Evolutionary conservation across 2,329 filamentous ascomycete species (phyloP).

Genomic region (Fusarium sp.): DNA sequence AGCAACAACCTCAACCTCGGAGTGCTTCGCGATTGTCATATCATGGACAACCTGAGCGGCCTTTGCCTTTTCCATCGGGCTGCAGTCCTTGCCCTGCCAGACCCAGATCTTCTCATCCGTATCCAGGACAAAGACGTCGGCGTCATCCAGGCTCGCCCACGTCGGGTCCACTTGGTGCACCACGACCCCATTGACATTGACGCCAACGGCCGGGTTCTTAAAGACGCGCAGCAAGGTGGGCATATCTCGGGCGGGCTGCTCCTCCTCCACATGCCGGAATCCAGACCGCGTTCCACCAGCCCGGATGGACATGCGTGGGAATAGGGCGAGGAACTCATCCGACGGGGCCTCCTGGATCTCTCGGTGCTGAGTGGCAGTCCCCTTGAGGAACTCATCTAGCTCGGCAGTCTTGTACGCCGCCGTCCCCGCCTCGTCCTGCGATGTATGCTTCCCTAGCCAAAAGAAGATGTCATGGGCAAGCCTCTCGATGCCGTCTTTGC

Average conservation of each 20-base stretch:
- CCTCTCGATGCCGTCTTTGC: slow-evolving; percentile 53
- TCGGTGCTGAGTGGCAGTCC: slow-evolving; percentile 71
- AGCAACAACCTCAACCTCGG: slow-evolving; percentile 72
- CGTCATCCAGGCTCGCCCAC: slow-evolving; percentile 71
- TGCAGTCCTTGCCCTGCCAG: slow-evolving; percentile 74
- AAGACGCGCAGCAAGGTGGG: slow-evolving; percentile 70
- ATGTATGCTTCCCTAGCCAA: slow-evolving; percentile 73
- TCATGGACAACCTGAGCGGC: slow-evolving; percentile 75
- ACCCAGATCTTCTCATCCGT: slow-evolving; percentile 73
- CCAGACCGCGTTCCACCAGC: slow-evolving; percentile 70
- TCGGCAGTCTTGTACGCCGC: slow-evolving; percentile 79
- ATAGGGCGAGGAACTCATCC: slow-evolving; percentile 68
- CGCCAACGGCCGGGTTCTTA: slow-evolving; percentile 63
- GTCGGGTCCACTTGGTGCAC: slow-evolving; percentile 72
- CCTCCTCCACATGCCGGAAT: slow-evolving; percentile 70
- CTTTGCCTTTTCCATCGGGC: slow-evolving; percentile 76
- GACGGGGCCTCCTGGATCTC: slow-evolving; percentile 70
- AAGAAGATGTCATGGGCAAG: slow-evolving; percentile 75
- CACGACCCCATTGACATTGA: slow-evolving; percentile 60
- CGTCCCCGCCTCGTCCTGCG: slow-evolving; percentile 75
- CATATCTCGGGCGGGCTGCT: slow-evolving; percentile 52
- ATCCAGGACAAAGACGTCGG: slow-evolving; percentile 74
- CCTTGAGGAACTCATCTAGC: slow-evolving; percentile 73
- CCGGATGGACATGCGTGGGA: slow-evolving; percentile 69
- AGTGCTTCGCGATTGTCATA: slow-evolving; percentile 70